Percentiles rank a stretch among this genome's conserved stretches.
phyloP scores from a whole-genome alignment of 164 flowering plant genomes.

The Protea cynaroides region DNA sequence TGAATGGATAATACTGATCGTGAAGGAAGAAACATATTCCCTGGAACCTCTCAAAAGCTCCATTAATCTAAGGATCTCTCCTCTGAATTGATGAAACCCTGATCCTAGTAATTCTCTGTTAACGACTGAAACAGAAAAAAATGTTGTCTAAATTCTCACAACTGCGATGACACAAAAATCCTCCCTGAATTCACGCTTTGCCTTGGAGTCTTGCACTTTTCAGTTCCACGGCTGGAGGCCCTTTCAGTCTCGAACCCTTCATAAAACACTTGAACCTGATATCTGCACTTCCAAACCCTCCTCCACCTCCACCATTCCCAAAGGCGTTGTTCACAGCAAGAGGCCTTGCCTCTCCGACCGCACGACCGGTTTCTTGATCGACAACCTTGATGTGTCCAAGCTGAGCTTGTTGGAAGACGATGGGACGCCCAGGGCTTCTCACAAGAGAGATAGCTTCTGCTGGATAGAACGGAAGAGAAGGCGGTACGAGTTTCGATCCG shows the following conservation, averaged over 20 bases:
- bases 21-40: background rate
- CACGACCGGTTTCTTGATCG: conserved; percentile 40
- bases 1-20: too few species aligned
- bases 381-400: conserved; percentile 49
- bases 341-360: conserved; percentile 74
- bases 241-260: conserved; percentile 35
- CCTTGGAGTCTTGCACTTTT: conserved; percentile 66
- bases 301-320: conserved; percentile 6
- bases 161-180: conserved; percentile 41
- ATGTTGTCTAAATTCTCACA: background rate
- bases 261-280: conserved; percentile 31
- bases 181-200: conserved; percentile 32
- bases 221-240: conserved; percentile 81
- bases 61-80: background rate
- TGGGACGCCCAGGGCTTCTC: conserved; percentile 11
- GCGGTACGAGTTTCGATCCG: conserved; percentile 68
- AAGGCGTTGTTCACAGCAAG: conserved; percentile 30
- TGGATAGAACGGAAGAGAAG: conserved; percentile 60
- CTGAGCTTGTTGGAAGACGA: conserved; percentile 61
- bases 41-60: background rate
- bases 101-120: too few species aligned
- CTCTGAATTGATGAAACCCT: background rate
- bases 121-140: too few species aligned
- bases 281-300: conserved; percentile 4
- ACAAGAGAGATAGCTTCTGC: conserved; percentile 26